Percentiles rank a stretch among this genome's conserved stretches.
Conservation (phyloP, 2,329 filamentous ascomycete species). For the Neofusicoccum sp. region DNA sequence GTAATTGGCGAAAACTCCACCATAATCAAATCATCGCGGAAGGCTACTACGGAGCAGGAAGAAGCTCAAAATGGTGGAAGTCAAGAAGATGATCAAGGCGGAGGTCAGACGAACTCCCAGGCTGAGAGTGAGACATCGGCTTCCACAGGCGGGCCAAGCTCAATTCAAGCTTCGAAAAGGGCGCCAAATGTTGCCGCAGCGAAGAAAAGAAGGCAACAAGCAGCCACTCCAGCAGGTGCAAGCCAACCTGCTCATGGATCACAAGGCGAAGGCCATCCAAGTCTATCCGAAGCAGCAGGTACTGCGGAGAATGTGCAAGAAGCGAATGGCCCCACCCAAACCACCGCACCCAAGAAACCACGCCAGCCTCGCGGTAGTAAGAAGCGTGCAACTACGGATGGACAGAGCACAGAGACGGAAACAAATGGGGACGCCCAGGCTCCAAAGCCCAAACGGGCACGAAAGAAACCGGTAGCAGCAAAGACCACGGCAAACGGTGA, state of each 20-base stretch:
- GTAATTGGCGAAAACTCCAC: not conserved
- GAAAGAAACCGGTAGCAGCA: not conserved
- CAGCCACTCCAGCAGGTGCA: not conserved
- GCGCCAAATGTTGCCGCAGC: not conserved
- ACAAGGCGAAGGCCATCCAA: not conserved
- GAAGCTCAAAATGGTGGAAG: not conserved
- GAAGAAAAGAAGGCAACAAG: not conserved
- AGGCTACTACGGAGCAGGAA: not conserved
- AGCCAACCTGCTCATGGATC: not conserved
- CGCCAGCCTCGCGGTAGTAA: conserved; percentile 30
- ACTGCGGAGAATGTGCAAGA: not conserved
- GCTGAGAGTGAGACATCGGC: not conserved
- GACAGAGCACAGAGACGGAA: not conserved
- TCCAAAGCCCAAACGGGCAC: conserved; percentile 3
- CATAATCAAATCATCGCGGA: not conserved
- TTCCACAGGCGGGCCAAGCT: not conserved
- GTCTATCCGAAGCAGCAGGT: not conserved
- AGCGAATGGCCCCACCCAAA: not conserved
- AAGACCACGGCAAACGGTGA: not conserved
- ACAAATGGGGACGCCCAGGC: not conserved
- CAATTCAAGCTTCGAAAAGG: not conserved
- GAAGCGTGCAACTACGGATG: conserved; percentile 1
- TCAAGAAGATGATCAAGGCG: not conserved
- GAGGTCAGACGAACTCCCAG: not conserved
- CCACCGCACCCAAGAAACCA: conserved; percentile 25